Percentiles rank a stretch among this genome's conserved stretches.
These are phyloP conservation scores for Mortierella sp. DNA, from an alignment of 371 early-diverging fungal species.

Conservation along the genomic window DNA sequence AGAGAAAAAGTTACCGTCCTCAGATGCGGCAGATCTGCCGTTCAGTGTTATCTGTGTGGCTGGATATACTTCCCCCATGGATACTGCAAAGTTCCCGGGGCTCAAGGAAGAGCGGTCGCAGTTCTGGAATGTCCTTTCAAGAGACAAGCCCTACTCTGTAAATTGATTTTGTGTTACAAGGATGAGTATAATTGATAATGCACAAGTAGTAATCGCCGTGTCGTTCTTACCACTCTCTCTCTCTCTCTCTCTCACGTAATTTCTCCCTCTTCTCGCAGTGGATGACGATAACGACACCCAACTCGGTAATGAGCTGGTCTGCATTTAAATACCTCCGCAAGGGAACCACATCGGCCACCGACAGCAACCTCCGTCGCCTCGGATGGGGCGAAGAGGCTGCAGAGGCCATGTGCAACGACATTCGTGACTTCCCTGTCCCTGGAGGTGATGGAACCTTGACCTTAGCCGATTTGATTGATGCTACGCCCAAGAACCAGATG, in stretches of 20 bases:
- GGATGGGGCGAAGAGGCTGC: constrained; percentile 28
- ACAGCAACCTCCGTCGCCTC: constrained; percentile 10
- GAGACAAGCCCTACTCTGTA: constrained; percentile 13
- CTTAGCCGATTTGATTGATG: constrained; percentile 23
- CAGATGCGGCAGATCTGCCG: constrained; percentile 7
- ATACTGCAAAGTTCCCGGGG: constrained; percentile 5
- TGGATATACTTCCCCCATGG: constrained; percentile 12
- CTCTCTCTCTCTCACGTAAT: no score
- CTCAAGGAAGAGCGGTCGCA: background rate
- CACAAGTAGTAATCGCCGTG: background rate
- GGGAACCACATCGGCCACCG: background rate
- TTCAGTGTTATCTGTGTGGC: constrained; percentile 10
- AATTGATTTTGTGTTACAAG: background rate
- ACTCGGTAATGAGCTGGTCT: constrained; percentile 16
- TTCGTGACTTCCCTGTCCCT: constrained; percentile 20
- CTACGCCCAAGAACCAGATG: constrained; percentile 23
- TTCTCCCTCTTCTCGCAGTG: background rate
- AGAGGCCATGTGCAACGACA: constrained; percentile 21
- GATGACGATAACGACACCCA: constrained; percentile 4
- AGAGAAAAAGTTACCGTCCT: background rate
- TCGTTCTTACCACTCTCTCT: background rate
- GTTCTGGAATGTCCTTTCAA: background rate
- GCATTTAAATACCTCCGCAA: constrained; percentile 12
- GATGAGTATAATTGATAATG: background rate
- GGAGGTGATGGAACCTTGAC: constrained; percentile 16